Evolutionary conservation across 345 rosid genomes (phyloP), one percentile per base, ranked within the genome.

Genomic region (Streptanthus diversifolius): DNA sequence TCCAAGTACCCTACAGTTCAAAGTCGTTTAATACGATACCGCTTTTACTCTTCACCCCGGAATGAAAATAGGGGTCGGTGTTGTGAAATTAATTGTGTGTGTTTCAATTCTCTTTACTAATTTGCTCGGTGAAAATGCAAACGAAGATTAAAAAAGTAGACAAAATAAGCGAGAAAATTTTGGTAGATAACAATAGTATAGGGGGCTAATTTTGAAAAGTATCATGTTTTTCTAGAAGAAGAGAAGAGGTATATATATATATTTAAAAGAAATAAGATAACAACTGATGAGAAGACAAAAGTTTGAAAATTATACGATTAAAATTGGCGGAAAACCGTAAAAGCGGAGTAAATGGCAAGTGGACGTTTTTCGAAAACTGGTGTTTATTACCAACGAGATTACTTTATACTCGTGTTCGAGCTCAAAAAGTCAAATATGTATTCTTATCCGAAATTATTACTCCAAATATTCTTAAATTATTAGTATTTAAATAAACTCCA

Each of bases 311-410:
- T 8, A 32, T 33, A 43, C 1, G 27, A 44, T 62, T 30, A 69
- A 61, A 52, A 53, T 52, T 67, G 72, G 68, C 63, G 63, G 74
- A 69, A 69, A 75, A 68, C 70, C 44, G 70, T 55, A 76, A 76
- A 76, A 36, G 79, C 52, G 40, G 65, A 76, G 51, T 75, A 33
- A 68, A 75, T 68, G 70, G 64, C 79, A 76, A 61, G 70, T 69
- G 79, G 75, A 44, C 32, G 36, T 62, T 69, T 76, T 62, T 62
- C 17, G 70, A 27, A 69, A 76, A 41, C 36, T 61, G 59, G 44
- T 53, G 22, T 9, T 64, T 73, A 43, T 43, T 0, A 53, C 77
- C 58, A 62, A 72, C 41, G 54, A 49, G 3, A 39, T 13, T n/a
- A 57, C 15, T 56, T 69, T 44, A 69, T 15, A 56, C 3, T 17